Base-by-base conservation (phyloP, 495 filamentous ascomycete genomes). In the Saxophila tyrrhenica region DNA sequence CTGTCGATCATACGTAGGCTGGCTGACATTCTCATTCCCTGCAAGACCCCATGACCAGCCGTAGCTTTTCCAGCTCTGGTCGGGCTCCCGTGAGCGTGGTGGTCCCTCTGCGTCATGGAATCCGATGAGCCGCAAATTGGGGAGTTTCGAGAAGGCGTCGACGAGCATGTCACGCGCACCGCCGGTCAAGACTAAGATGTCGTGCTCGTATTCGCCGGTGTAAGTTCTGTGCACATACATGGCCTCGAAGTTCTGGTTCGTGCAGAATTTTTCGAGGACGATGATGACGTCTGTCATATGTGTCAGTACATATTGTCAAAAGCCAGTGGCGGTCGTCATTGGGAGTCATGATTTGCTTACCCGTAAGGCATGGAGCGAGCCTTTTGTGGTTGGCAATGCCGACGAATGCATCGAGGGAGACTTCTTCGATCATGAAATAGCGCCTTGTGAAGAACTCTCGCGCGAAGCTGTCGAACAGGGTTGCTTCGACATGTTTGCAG, bases 371-470 rank as follows among this genome's bases (percentile, higher is more conserved):
- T 2, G 59, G 50, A 0, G 69, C 68, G 1, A 79, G 51, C 17
- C 60, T 65, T 17, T 56, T 29, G 22, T 69, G 69, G 9, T 72
- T 71, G n/a, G 78, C 70, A 48, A 80, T 80, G 54, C 74, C 72
- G 25, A 78, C 58, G 19, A 80, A 69, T 0, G 73, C 66, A 52
- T 71, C 61, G 2, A 80, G 68, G 56, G 74, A 76, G 47, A 62
- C 63, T 22, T 69, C 59, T 9, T 66, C 70, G 53, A 76, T 59
- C 70, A 78, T 75, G 64, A 80, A 80, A 59, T 77, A 72, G 44
- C 71, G 72, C 60, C 75, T 77, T n/a, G 68, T 64, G 61, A 81
- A 81, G 67, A 77, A 81, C 57, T 79, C 76, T 19, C 64, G 61
- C 10, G 72, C 59, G 58, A 81, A 81, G 23, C 52, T 62, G 51